Evolutionary conservation across 805 yeast genomes (phyloP).

Genomic region (Barnettozyma pratensis): DNA sequence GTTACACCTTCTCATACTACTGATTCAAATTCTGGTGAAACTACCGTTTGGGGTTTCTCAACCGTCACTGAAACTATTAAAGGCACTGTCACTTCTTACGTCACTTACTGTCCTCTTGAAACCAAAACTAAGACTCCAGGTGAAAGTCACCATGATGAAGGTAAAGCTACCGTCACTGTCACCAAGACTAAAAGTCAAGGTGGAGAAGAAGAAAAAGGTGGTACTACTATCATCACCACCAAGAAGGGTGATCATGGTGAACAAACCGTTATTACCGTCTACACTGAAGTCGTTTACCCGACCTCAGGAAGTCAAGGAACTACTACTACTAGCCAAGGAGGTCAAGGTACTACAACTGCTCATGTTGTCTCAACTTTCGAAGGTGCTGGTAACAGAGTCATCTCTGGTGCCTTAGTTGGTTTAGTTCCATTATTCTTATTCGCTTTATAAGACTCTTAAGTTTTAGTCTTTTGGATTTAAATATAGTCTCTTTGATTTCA

Average conservation of each 20-base stretch:
- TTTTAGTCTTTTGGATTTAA: background rate
- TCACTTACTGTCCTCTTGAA: slow-evolving; percentile 4
- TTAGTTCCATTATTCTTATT: slow-evolving; percentile 1
- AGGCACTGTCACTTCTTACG: slow-evolving; percentile 1
- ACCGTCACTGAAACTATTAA: slow-evolving; percentile 1
- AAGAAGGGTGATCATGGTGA: background rate
- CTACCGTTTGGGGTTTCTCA: slow-evolving; percentile 5
- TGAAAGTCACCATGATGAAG: background rate
- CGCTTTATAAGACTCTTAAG: background rate
- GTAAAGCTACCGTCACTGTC: background rate
- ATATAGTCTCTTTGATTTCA: background rate
- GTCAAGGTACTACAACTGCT: background rate
- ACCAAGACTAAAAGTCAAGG: background rate
- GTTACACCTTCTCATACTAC: background rate
- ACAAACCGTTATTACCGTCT: background rate
- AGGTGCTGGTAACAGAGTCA: slow-evolving; percentile 1
- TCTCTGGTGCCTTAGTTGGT: background rate
- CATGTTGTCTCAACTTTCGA: slow-evolving; percentile 1
- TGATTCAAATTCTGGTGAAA: background rate
- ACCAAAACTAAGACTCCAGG: background rate
- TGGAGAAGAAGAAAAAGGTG: background rate
- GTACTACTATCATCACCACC: background rate
- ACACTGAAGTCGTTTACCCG: background rate
- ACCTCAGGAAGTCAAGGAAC: too few species aligned
- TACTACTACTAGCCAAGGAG: background rate